Conservation (phyloP, 2,329 filamentous ascomycete species). For the Xylariaceae sp. region DNA sequence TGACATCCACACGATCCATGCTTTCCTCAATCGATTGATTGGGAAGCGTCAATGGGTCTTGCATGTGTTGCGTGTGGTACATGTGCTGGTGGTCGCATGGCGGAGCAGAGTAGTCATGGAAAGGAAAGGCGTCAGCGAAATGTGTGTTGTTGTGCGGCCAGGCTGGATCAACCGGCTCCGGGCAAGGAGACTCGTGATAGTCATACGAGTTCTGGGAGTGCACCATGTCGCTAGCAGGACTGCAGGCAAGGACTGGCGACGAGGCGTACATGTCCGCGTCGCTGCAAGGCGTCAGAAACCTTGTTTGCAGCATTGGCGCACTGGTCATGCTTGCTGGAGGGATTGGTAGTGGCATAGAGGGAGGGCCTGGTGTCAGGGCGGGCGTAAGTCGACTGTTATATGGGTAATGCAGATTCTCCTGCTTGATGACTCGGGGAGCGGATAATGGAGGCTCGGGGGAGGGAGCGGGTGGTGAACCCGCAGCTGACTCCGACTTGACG, state of each 20-base stretch:
- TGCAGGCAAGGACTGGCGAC: constrained; percentile 29
- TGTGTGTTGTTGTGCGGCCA: constrained; percentile 35
- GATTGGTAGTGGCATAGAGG: constrained; percentile 16
- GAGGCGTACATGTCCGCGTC: constrained; percentile 41
- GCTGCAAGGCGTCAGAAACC: constrained; percentile 51
- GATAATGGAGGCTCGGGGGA: constrained; percentile 14
- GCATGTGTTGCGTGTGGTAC: constrained; percentile 26
- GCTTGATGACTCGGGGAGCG: constrained; percentile 33
- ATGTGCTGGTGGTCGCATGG: constrained; percentile 23
- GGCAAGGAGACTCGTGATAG: constrained; percentile 27
- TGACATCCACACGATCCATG: constrained; percentile 29
- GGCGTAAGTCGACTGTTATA: constrained; percentile 28
- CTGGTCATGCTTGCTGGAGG: constrained; percentile 18
- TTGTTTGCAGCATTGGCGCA: constrained; percentile 30
- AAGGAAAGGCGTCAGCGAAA: constrained; percentile 38
- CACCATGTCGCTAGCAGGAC: constrained; percentile 32
- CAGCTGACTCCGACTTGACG: constrained; percentile 37
- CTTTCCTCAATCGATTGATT: constrained; percentile 26
- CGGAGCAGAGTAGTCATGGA: constrained; percentile 34
- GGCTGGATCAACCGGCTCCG: constrained; percentile 24
- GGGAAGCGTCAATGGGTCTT: constrained; percentile 24
- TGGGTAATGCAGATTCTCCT: constrained; percentile 32
- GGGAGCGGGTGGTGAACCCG: constrained; percentile 15
- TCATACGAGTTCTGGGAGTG: constrained; percentile 28
- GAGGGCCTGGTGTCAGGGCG: constrained; percentile 28